Evolutionary conservation across 2,329 filamentous ascomycete genomes (phyloP).

Genomic region (Ascochyta lentis): DNA sequence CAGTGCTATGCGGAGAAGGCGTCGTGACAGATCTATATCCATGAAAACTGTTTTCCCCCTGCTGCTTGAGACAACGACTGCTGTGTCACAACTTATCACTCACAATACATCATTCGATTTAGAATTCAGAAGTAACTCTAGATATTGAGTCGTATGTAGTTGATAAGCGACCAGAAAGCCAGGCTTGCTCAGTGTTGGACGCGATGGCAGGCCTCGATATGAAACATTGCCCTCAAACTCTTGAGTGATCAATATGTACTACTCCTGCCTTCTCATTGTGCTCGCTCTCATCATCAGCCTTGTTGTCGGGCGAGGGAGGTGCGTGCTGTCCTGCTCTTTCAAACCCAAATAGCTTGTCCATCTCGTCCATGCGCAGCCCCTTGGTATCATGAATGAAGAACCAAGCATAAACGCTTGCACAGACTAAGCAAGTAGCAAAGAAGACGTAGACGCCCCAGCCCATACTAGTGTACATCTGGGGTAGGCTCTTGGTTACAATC

Average conservation of each 20-base stretch:
- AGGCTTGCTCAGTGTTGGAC: too few species aligned
- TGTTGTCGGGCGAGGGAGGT: not conserved
- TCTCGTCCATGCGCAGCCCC: constrained; percentile 54
- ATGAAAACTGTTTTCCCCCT: too few species aligned
- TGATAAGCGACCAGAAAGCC: too few species aligned
- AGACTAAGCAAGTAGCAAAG: constrained; percentile 57
- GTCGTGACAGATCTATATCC: too few species aligned
- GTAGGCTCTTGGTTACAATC: constrained; percentile 71
- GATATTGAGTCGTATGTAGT: too few species aligned
- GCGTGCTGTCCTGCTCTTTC: constrained; percentile 24
- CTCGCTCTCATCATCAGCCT: constrained; percentile 24
- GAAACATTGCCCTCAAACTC: too few species aligned
- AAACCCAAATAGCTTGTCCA: constrained; percentile 58
- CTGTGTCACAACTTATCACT: too few species aligned
- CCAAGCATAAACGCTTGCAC: constrained; percentile 50
- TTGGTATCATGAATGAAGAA: constrained; percentile 55
- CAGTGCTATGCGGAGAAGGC: too few species aligned
- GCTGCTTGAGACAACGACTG: too few species aligned
- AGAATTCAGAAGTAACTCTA: too few species aligned
- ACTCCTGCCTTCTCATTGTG: constrained; percentile 24
- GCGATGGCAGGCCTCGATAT: too few species aligned
- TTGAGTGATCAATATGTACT: constrained; percentile 7
- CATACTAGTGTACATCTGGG: constrained; percentile 65
- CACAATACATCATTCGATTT: too few species aligned
- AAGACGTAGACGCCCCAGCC: constrained; percentile 56